Base-by-base conservation (phyloP, 1,284 basidiomycete genomes). In the Vanrija sp. region DNA sequence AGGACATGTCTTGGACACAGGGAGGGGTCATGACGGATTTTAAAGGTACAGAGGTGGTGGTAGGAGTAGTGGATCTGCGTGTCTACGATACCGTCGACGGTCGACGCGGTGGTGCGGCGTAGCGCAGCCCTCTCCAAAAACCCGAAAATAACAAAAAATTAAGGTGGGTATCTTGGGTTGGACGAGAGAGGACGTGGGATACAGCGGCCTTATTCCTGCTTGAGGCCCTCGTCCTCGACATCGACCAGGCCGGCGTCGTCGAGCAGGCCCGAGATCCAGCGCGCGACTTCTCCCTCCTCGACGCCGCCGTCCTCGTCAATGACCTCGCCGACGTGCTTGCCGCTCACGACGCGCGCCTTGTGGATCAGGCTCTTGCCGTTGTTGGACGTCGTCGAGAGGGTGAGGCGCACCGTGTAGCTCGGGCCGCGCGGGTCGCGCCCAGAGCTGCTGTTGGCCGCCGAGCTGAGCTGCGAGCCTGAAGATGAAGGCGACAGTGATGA, bases 361-460 rank as follows among this genome's bases (percentile, higher is more conserved):
- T 68, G 66, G 25, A 75, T 65, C 21, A 73, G 61, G 25, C 60
- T 64, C 59, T 75, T 75, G 48, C 73, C 73, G 52, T 71, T 73
- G 57, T 74, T 74, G 38, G 64, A 66, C 19, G 73, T 74, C 1
- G 68, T 73, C 3, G 67, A 66, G 10, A 73, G 58, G 8, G 55
- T 68, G 23, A 75, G 61, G 39, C 67, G 63, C 16, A 75, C 54
- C 38, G 65, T 56, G 54, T 75, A 75, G 7, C 66, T 67, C 25
- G 73, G 73, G 15, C 70, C 72, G 9, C 50, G 49, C 28, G 57
- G 57, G 34, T 58, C 55, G 12, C 54, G 61, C 19, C 39, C 18
- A 8, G 44, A 43, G 46, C 38, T 26, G 14, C 54, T 25, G n/a
- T n/a, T 26, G 52, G 45, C n/a, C 40, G 42, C 1, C 46, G 38